Evolutionary conservation across 2,329 filamentous ascomycete species (phyloP).

Genomic region (Geoglossum cookeanum): DNA sequence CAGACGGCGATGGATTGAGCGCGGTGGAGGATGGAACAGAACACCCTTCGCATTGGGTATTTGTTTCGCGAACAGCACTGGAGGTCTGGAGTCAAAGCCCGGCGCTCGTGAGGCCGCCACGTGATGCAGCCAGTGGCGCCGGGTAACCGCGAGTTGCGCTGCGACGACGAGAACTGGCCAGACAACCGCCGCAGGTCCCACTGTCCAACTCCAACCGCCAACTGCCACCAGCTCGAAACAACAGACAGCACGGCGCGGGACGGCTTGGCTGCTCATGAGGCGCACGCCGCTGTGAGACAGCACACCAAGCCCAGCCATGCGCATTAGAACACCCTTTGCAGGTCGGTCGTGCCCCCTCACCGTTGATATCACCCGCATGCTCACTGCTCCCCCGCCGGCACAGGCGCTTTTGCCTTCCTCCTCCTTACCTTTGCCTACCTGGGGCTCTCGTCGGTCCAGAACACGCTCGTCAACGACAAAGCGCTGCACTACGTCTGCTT

Average conservation of each 20-base stretch:
- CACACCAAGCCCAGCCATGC: slow-evolving; percentile 33
- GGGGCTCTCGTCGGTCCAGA: slow-evolving; percentile 45
- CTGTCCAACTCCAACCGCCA: no score
- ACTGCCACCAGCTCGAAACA: no score
- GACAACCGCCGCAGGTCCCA: no score
- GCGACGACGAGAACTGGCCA: no score
- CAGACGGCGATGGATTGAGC: slow-evolving; percentile 5
- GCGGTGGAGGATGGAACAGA: slow-evolving; percentile 4
- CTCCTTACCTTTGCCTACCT: slow-evolving; percentile 59
- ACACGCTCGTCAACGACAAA: slow-evolving; percentile 65
- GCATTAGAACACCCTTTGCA: slow-evolving; percentile 75
- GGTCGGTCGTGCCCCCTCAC: slow-evolving; percentile 32
- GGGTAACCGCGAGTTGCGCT: no score
- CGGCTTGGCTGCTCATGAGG: not conserved
- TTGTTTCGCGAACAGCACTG: slow-evolving; percentile 1
- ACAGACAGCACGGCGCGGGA: no score
- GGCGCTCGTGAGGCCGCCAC: not conserved
- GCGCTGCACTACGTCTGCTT: slow-evolving; percentile 72
- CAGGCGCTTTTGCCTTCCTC: slow-evolving; percentile 48
- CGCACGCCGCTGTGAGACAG: not conserved
- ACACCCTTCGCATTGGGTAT: not conserved
- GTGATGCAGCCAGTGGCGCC: not conserved
- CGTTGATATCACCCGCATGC: not conserved
- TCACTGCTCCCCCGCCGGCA: slow-evolving; percentile 6
- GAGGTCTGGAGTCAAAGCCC: not conserved